Conservation (phyloP, 2,329 filamentous ascomycete species). For the Diaporthe vaccinii region DNA sequence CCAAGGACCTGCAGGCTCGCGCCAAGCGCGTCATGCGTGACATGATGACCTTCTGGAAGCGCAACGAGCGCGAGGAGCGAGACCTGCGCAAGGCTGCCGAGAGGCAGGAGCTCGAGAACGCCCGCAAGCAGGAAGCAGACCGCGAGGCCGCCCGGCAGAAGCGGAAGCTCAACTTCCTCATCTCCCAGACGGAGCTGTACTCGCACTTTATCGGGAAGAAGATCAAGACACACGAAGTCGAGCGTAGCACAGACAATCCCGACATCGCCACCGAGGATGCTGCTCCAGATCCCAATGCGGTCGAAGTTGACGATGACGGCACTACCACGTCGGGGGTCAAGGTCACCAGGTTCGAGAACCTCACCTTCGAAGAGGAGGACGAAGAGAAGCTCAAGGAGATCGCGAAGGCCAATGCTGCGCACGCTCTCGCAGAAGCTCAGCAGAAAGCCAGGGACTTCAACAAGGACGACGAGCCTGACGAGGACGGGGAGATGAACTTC, state of each 20-base stretch:
- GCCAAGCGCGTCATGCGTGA: conserved; percentile 99
- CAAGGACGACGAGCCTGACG: conserved; percentile 78
- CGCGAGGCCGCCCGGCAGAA: conserved; percentile 98
- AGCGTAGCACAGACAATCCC: conserved; percentile 87
- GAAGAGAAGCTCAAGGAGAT: conserved; percentile 85
- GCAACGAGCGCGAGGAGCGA: conserved; percentile 96
- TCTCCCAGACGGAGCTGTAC: conserved; percentile 98
- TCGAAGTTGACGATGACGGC: conserved; percentile 67
- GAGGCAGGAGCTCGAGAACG: conserved; percentile 95
- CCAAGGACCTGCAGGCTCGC: conserved; percentile 95
- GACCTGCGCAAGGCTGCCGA: conserved; percentile 95
- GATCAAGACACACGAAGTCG: conserved; percentile 96
- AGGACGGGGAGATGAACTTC: conserved; percentile 99
- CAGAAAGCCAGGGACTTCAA: conserved; percentile 95
- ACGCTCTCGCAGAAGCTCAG: conserved; percentile 94
- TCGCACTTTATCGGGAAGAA: conserved; percentile 99
- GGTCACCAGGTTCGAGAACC: conserved; percentile 93
- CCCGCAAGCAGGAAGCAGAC: conserved; percentile 95
- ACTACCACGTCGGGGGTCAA: conserved; percentile 68
- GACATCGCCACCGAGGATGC: conserved; percentile 71
- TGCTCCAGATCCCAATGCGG: conserved; percentile 54
- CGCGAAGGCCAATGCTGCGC: conserved; percentile 95
- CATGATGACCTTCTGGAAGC: conserved; percentile 99
- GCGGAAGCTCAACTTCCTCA: conserved; percentile 98
- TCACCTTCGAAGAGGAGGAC: conserved; percentile 96